A percentile compares a stretch with the other conserved stretches of the same genome.
Conservation (phyloP, 441 rosid species). For the Pelargonium hybrid region DNA sequence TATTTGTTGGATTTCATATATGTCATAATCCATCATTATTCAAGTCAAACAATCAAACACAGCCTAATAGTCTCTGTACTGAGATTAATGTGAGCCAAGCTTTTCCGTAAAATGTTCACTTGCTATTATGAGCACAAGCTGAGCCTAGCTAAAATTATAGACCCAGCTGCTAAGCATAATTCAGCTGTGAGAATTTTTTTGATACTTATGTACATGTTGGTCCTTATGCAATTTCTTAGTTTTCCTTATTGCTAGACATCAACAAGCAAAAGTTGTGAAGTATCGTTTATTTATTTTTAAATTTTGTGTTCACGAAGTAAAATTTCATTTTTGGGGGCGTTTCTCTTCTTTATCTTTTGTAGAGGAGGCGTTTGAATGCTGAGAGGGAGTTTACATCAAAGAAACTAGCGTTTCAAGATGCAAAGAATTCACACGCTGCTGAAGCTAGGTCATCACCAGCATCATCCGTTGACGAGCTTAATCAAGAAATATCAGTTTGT, state of each 20-base stretch:
- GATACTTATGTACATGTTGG: not conserved
- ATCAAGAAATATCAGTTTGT: conserved; percentile 74
- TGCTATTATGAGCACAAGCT: not conserved
- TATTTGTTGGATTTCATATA: no score
- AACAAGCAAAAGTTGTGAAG: not conserved
- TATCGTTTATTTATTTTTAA: not conserved
- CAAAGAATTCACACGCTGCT: conserved; percentile 39
- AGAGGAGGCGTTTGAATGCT: conserved; percentile 47
- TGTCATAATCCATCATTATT: not conserved
- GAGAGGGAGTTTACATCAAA: conserved; percentile 41
- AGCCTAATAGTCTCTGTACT: not conserved
- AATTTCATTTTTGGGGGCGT: not conserved
- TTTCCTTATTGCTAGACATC: not conserved
- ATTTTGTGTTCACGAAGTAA: not conserved
- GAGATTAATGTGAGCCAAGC: not conserved
- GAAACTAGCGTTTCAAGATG: conserved; percentile 50
- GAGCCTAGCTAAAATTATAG: not conserved
- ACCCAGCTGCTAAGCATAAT: not conserved
- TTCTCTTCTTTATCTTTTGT: conserved; percentile 21
- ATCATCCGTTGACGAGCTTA: conserved; percentile 69
- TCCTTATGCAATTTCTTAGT: not conserved
- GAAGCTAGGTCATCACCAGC: conserved; percentile 37
- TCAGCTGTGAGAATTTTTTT: not conserved
- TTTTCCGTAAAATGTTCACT: not conserved
- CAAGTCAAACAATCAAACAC: no score